A percentile compares a stretch with the other conserved stretches of the same genome.
Conservation (phyloP, 208 protist species). For the Wallacemonas sp. region DNA sequence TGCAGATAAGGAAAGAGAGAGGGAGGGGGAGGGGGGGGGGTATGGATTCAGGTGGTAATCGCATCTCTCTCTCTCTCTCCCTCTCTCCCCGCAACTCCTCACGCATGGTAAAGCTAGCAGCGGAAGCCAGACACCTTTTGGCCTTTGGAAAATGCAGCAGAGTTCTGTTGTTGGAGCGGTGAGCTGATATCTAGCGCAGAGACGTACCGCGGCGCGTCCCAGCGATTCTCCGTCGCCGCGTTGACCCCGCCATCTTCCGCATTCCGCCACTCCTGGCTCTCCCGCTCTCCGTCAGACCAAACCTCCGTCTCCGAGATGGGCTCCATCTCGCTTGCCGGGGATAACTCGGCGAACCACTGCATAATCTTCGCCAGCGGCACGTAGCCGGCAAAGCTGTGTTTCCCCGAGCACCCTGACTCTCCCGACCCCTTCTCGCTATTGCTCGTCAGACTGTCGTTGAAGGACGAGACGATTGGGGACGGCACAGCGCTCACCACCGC, state of each 20-base stretch:
- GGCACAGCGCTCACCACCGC: constrained; percentile 20
- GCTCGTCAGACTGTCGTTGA: constrained; percentile 10
- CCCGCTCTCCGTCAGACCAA: constrained; percentile 40
- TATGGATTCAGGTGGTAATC: not conserved
- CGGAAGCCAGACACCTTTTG: not conserved
- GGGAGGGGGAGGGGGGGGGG: not conserved
- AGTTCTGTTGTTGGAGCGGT: not conserved
- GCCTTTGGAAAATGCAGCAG: not conserved
- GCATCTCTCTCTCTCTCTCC: not conserved
- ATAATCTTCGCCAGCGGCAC: constrained; percentile 33
- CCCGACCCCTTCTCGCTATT: constrained; percentile 1
- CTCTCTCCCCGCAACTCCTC: too few relatives aligned
- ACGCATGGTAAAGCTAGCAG: too few relatives aligned
- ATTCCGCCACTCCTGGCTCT: constrained; percentile 35
- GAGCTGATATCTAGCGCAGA: constrained; percentile 36
- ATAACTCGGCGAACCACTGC: constrained; percentile 28
- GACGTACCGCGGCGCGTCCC: constrained; percentile 47
- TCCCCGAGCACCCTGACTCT: constrained; percentile 15
- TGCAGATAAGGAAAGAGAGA: not conserved
- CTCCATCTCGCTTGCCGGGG: constrained; percentile 12
- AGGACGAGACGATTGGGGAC: constrained; percentile 40
- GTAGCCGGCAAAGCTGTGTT: constrained; percentile 25
- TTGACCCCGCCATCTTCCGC: constrained; percentile 30
- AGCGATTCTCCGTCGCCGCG: constrained; percentile 12
- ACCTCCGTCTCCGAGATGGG: constrained; percentile 36